These are phyloP conservation scores for Rhodotorula sp. DNA, from an alignment of 1,284 basidiomycete genomes.

Conservation along the genomic window DNA sequence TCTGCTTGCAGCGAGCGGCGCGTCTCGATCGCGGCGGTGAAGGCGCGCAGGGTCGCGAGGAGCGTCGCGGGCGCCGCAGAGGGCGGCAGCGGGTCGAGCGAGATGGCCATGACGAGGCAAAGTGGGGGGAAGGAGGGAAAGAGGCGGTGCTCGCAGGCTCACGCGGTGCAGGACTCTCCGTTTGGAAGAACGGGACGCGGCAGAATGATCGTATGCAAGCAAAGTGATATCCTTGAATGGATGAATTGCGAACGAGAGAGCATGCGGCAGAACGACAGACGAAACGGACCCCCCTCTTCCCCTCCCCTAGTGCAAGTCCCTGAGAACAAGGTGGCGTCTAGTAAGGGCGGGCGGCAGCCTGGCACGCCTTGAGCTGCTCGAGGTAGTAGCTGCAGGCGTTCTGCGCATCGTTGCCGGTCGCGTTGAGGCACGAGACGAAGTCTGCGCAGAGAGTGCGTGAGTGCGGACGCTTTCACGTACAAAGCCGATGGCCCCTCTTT, in stretches of 20 bases:
- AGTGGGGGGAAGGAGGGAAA: not conserved
- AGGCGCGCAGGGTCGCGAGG: slow-evolving; percentile 18
- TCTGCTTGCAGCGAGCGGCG: slow-evolving; percentile 31
- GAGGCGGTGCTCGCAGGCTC: not conserved
- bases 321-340: slow-evolving; percentile 39
- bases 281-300: not conserved
- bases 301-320: no score
- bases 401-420: slow-evolving; percentile 58
- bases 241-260: no score
- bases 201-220: no score
- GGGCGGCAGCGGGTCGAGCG: not conserved
- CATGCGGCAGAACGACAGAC: not conserved
- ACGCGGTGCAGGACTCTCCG: no score
- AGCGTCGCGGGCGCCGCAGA: not conserved
- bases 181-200: no score
- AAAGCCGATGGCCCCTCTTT: no score
- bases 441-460: slow-evolving; percentile 41
- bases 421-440: slow-evolving; percentile 58
- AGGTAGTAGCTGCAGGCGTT: slow-evolving; percentile 58
- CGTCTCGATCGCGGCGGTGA: slow-evolving; percentile 19
- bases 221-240: no score
- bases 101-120: not conserved
- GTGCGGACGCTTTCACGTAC: no score
- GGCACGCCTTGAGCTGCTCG: slow-evolving; percentile 55
- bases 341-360: slow-evolving; percentile 54